phyloP scores from a whole-genome alignment of 768 basidiomycete species.

The Boletus patriciae region DNA sequence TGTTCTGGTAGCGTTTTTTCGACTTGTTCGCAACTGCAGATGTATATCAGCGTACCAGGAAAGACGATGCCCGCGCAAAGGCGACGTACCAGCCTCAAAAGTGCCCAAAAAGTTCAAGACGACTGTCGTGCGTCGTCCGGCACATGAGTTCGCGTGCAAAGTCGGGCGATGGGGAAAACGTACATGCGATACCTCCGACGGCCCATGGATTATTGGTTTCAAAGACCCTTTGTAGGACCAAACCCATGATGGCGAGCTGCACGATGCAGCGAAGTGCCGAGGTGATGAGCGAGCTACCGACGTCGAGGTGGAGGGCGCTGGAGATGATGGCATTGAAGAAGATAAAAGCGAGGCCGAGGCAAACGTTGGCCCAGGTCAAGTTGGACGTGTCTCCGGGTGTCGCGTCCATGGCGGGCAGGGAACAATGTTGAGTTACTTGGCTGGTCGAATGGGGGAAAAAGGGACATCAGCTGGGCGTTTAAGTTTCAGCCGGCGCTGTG shows the following conservation, averaged over 20 bases:
- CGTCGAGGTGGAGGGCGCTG: constrained; percentile 59
- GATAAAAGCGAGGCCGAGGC: constrained; percentile 73
- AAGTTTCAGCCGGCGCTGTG: background rate
- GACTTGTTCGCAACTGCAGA: constrained; percentile 73
- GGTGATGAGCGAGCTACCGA: constrained; percentile 65
- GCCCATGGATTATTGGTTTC: constrained; percentile 72
- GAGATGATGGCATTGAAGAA: constrained; percentile 70
- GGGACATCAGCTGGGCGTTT: background rate
- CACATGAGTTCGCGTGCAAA: background rate
- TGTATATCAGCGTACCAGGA: background rate
- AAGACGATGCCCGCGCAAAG: background rate
- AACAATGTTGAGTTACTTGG: too few species aligned
- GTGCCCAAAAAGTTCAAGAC: constrained; percentile 77
- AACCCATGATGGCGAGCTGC: constrained; percentile 74
- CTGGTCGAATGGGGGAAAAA: too few species aligned
- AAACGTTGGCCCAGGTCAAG: constrained; percentile 74
- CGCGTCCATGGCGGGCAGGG: constrained; percentile 31
- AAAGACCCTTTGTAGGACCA: constrained; percentile 71
- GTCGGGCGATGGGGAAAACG: constrained; percentile 29
- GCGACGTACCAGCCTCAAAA: constrained; percentile 62
- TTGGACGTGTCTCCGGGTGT: constrained; percentile 23
- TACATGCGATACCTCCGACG: constrained; percentile 71
- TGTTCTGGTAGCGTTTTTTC: constrained; percentile 65
- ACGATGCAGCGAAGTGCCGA: constrained; percentile 73
- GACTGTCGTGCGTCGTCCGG: constrained; percentile 36